Evolutionary conservation across 805 yeast species (phyloP).

Genomic region (Candida cerambycidarum): DNA sequence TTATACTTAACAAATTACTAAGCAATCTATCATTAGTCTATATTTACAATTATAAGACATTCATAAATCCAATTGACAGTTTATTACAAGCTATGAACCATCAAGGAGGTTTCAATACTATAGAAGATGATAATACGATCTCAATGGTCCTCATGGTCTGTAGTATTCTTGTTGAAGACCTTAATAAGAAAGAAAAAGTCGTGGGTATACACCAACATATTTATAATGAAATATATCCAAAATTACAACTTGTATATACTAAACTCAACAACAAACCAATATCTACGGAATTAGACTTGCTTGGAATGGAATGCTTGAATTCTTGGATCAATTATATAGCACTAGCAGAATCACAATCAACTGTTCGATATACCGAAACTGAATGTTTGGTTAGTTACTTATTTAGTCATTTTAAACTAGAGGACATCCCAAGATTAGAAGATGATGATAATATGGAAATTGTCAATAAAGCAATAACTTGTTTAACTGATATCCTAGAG

Average conservation of each 20-base stretch:
- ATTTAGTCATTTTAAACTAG: constrained; percentile 16
- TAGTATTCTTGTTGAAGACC: constrained; percentile 53
- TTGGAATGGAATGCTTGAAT: constrained; percentile 25
- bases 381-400: constrained; percentile 24
- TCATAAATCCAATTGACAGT: constrained; percentile 42
- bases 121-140: neutral
- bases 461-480: constrained; percentile 27
- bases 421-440: constrained; percentile 2
- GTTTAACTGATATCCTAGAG: constrained; percentile 47
- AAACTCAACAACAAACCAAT: constrained; percentile 14
- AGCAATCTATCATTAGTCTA: constrained; percentile 54
- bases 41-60: constrained; percentile 33
- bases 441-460: constrained; percentile 16
- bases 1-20: constrained; percentile 59
- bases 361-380: constrained; percentile 29
- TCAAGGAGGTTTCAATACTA: no score
- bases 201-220: constrained; percentile 39
- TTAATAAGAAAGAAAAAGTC: constrained; percentile 34
- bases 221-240: constrained; percentile 32
- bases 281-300: constrained; percentile 8
- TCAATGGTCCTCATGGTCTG: constrained; percentile 9
- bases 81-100: constrained; percentile 6
- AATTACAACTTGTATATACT: constrained; percentile 18
- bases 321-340: constrained; percentile 41
- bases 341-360: constrained; percentile 34